Evolutionary conservation across 208 protist genomes (phyloP).

Genomic region (Acanthamoeba rhysodes): DNA sequence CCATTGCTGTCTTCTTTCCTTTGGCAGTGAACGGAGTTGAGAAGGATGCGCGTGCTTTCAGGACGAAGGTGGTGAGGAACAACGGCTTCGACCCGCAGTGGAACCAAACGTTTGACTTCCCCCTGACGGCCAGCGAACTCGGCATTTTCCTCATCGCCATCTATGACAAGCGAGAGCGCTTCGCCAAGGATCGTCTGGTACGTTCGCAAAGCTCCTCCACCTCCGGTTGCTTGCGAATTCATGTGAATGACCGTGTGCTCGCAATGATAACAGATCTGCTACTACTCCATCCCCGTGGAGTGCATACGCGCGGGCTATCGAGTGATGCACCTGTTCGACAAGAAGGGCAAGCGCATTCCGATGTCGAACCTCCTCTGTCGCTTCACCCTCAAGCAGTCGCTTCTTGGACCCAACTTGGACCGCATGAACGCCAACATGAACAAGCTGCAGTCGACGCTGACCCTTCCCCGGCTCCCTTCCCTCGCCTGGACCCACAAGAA

Average conservation of each 20-base stretch:
- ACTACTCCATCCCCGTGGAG: slow-evolving; percentile 72
- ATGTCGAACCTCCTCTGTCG: slow-evolving; percentile 78
- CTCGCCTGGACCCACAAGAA: not conserved
- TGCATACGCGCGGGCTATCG: slow-evolving; percentile 77
- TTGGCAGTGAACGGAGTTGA: slow-evolving; percentile 3
- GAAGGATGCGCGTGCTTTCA: slow-evolving; percentile 31
- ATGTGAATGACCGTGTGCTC: not conserved
- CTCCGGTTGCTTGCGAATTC: slow-evolving; percentile 18
- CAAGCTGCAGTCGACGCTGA: slow-evolving; percentile 42
- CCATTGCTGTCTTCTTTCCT: not conserved
- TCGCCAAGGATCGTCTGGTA: slow-evolving; percentile 75
- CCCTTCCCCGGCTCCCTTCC: not conserved
- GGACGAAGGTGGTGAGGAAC: slow-evolving; percentile 34
- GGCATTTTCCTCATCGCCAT: slow-evolving; percentile 79
- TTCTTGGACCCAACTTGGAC: not conserved
- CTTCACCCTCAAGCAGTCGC: slow-evolving; percentile 75
- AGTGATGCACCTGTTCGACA: slow-evolving; percentile 75
- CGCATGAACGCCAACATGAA: slow-evolving; percentile 62
- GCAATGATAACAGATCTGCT: not conserved
- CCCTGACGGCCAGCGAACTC: slow-evolving; percentile 69
- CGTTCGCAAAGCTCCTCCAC: not conserved
- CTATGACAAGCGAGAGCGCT: slow-evolving; percentile 78
- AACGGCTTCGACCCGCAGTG: slow-evolving; percentile 87
- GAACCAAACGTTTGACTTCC: slow-evolving; percentile 77
- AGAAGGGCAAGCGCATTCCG: slow-evolving; percentile 72